These are phyloP conservation scores for Nakazawaea anatomiae DNA, from an alignment of 805 yeast genomes.

Conservation along the genomic window DNA sequence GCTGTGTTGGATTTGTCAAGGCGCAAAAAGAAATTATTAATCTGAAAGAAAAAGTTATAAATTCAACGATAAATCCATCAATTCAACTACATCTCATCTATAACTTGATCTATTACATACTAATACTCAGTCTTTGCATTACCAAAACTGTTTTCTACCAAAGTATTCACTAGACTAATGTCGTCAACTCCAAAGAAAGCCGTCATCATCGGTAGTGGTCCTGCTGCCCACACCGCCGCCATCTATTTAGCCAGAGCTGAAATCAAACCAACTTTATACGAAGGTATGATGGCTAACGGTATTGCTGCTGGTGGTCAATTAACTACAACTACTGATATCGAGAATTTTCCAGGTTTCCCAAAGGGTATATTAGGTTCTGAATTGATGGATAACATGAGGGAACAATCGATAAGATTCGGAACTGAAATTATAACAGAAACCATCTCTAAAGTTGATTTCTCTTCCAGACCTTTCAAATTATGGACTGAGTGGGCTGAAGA, in stretches of 20 bases:
- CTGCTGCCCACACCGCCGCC: conserved; percentile 99
- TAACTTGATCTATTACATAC: background rate
- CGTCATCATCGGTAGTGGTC: conserved; percentile 93
- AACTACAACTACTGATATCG: conserved; percentile 97
- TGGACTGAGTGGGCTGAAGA: conserved; percentile 97
- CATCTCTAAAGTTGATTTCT: conserved; percentile 83
- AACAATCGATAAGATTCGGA: conserved; percentile 83
- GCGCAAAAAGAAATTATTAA: conserved; percentile 10
- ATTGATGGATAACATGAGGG: conserved; percentile 92
- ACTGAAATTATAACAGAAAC: conserved; percentile 95
- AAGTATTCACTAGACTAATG: conserved; percentile 5
- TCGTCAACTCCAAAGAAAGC: conserved; percentile 63
- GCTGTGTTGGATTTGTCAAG: conserved; percentile 14
- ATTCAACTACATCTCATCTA: background rate
- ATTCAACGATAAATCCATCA: background rate
- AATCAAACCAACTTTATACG: conserved; percentile 86
- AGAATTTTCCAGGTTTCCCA: conserved; percentile 99
- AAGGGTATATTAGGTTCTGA: conserved; percentile 81
- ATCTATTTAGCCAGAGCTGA: conserved; percentile 96
- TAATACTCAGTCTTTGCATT: background rate
- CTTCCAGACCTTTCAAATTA: conserved; percentile 86
- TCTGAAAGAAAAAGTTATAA: background rate
- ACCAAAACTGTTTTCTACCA: background rate
- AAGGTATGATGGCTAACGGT: conserved; percentile 96
- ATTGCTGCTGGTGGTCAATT: conserved; percentile 98